Base-by-base conservation (phyloP, 2,329 filamentous ascomycete species). In the Penicillium sp. region DNA sequence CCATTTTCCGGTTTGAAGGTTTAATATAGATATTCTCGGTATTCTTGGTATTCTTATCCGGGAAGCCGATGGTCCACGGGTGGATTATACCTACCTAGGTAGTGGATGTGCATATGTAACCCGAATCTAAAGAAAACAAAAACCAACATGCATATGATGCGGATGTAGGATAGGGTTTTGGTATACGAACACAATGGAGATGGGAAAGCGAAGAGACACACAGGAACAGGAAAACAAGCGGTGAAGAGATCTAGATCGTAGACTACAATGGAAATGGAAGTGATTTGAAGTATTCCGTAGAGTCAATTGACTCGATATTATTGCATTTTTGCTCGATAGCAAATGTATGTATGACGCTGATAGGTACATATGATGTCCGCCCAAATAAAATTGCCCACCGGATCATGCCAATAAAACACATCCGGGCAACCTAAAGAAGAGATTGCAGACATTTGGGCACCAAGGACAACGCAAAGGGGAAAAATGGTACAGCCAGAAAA, bases 401-500 rank as follows among this genome's bases (percentile, higher is more conserved):
- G 27, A 35, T n/a, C 7, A 38, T 36, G 27, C 52, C 33, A 48
- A 27, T 31, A 4, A 19, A 19, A 8, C 44, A 49, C 13, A 31
- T 43, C 53, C n/a, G 21, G 38, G 19, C 53, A 31, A 41, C 23
- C 35, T 15, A 49, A 42, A 39, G 12, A 42, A 50, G 21, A 42
- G 33, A 21, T 36, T 42, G 53, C 47, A 29, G 25, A 21, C 39
- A 25, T 27, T 19, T 25, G 47, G 23, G 47, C 38, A 12, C 9
- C 25, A 45, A 43, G 47, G 33, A 58, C 41, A 50, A n/a, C 23
- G 23, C 5, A 25, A 52, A 35, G 17, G 9, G 21, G 31, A 27
- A 56, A 61, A 55, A 23, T 42, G 48, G 39, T 45, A 61, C 35
- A 55, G 15, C 48, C 19, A 21, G 36, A 43, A 51, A 43, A 23